phyloP scores from a whole-genome alignment of 1,284 basidiomycete species.

The Trichosporon ovoides region DNA sequence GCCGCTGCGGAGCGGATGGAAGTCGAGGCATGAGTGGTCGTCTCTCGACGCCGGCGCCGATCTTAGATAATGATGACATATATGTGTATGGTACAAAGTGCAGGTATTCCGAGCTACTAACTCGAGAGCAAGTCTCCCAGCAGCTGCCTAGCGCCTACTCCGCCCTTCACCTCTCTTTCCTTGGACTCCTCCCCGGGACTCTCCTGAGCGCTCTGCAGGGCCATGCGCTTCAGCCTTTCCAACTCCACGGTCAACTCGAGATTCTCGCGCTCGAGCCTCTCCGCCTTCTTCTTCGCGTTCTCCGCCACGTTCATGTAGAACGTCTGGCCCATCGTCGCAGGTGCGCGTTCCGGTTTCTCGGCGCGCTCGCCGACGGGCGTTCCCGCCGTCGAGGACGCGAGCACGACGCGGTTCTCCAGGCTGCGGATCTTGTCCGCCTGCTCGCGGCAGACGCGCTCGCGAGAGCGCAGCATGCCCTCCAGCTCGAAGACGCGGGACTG shows the following conservation, averaged over 20 bases:
- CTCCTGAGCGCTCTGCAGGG: background rate
- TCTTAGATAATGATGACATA: slow-evolving; percentile 1
- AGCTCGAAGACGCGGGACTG: slow-evolving; percentile 26
- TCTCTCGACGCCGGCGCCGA: too few species aligned
- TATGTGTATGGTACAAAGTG: background rate
- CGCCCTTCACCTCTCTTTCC: background rate
- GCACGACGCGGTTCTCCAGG: slow-evolving; percentile 11
- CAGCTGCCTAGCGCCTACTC: background rate
- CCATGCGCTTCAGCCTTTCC: slow-evolving; percentile 16
- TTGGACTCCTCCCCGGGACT: background rate
- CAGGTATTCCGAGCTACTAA: background rate
- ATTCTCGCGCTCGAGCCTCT: slow-evolving; percentile 34
- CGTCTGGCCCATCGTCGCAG: background rate
- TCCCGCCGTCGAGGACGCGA: background rate
- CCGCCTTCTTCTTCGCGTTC: slow-evolving; percentile 22
- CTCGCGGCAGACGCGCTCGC: slow-evolving; percentile 24
- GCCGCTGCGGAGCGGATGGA: slow-evolving; percentile 9
- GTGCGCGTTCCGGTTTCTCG: background rate
- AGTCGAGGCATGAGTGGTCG: slow-evolving; percentile 9
- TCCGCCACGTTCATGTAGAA: slow-evolving; percentile 29
- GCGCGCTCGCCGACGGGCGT: background rate
- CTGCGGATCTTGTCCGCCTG: slow-evolving; percentile 18
- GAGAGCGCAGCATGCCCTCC: slow-evolving; percentile 23
- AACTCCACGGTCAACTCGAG: slow-evolving; percentile 26
- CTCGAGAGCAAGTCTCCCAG: slow-evolving; percentile 4